A percentile compares a stretch with the other conserved stretches of the same genome.
Evolutionary conservation across 2,329 filamentous ascomycete genomes (phyloP).

Genomic region (Tympanopsis confertula): DNA sequence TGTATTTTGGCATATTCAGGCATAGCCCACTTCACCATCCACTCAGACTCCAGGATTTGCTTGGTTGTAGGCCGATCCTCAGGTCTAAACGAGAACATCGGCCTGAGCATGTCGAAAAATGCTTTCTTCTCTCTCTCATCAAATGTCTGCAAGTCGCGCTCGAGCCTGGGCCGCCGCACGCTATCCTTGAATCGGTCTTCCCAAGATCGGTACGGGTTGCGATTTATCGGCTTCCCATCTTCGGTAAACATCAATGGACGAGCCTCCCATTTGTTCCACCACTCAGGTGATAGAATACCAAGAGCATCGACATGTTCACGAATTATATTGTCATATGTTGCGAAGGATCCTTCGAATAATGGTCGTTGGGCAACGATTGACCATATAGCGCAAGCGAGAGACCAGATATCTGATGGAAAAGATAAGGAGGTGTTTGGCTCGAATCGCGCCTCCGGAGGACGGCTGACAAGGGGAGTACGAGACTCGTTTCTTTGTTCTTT

Average conservation of each 20-base stretch:
- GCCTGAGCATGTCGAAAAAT: constrained; percentile 2
- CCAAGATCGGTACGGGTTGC: constrained; percentile 8
- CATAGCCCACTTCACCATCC: constrained; percentile 20
- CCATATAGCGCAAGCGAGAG: constrained; percentile 16
- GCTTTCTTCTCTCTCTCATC: constrained; percentile 11
- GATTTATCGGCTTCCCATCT: constrained; percentile 10
- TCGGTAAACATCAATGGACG: constrained; percentile 10
- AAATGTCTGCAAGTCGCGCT: constrained; percentile 9
- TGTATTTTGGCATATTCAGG: constrained; percentile 9
- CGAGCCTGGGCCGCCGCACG: constrained; percentile 12
- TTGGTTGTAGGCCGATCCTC: constrained; percentile 14
- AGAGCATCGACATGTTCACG: constrained; percentile 16
- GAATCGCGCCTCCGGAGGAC: constrained; percentile 13
- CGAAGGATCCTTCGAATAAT: constrained; percentile 15
- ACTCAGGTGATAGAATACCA: constrained; percentile 14
- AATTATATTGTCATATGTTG: constrained; percentile 14
- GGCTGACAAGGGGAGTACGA: constrained; percentile 7
- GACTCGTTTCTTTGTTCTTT: no score
- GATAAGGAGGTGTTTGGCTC: constrained; percentile 6
- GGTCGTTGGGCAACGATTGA: constrained; percentile 12
- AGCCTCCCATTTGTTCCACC: constrained; percentile 14
- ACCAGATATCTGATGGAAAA: constrained; percentile 16
- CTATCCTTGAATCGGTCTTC: constrained; percentile 12
- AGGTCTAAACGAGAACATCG: constrained; percentile 15
- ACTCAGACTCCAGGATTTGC: constrained; percentile 17